Base-by-base conservation (phyloP, 2,329 filamentous ascomycete genomes). In the Arthrobotrys sphaeroides region DNA sequence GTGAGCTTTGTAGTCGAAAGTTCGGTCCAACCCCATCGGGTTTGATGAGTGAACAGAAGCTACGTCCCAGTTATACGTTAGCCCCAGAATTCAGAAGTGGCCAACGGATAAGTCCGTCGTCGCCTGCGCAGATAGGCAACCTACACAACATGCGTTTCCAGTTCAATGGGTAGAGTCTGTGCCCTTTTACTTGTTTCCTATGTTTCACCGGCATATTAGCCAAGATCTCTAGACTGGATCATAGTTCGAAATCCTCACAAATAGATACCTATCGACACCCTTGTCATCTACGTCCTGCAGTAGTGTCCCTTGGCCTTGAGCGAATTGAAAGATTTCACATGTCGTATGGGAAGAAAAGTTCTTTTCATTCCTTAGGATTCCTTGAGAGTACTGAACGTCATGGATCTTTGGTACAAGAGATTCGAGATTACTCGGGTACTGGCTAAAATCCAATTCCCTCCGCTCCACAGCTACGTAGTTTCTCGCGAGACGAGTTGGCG, bases 371-470 rank as follows among this genome's bases (percentile, higher is more conserved):
- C 60, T 43, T 13, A 47, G 26, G 18, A 49, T 64, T 20, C 60
- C 60, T 24, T 64, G 60, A 16, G 40, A 64, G 18, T 64, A 38
- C 33, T 64, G 60, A 5, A 16, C 28, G 16, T 64, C 60, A 51
- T 64, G 60, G 18, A 64, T 24, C 12, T 38, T 51, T 5, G 60
- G 60, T 3, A 47, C 42, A 5, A 64, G 31, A 18, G 60, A 49
- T 18, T 51, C 60, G 43, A 49, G 9, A 38, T 64, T 64, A 22
- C 42, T 64, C 60, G 60, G 60, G 13, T 64, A 64, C n/a, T 36
- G 7, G 43, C 43, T 51, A 22, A 64, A 64, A 22, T 64, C 60
- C 9, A 64, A 24, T 13, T 51, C 60, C 16, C 16, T 33, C 28
- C 60, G 42, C 28, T 47, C 57, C 1, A 62, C 57, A 18, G 57